Conservation (phyloP, 83 land plant species). For the Isoetes engelmannii region DNA sequence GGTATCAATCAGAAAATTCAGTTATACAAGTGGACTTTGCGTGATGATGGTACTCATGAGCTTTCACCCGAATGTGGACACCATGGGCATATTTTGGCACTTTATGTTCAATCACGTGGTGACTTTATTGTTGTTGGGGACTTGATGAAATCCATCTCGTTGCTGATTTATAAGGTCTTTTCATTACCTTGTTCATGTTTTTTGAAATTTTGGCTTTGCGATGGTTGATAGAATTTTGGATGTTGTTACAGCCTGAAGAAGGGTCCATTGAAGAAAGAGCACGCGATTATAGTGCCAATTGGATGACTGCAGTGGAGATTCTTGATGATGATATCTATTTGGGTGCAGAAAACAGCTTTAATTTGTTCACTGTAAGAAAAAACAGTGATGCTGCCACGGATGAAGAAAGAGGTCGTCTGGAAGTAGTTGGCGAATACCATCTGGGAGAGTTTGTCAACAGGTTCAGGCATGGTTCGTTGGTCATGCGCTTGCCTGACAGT, state of each 20-base stretch:
- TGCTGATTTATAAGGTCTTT: constrained; percentile 84
- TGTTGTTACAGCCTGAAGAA: constrained; percentile 79
- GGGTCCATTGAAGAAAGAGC: constrained; percentile 97
- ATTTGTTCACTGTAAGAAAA: constrained; percentile 89
- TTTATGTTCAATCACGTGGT: constrained; percentile 95
- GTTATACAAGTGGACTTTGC: constrained; percentile 90
- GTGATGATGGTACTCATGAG: constrained; percentile 90
- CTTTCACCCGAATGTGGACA: constrained; percentile 94
- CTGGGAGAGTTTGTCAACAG: constrained; percentile 93
- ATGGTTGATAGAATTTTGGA: no score
- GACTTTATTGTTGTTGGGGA: constrained; percentile 99
- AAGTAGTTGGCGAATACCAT: constrained; percentile 95
- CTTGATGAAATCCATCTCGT: constrained; percentile 92
- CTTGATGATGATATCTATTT: constrained; percentile 91
- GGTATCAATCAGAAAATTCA: constrained; percentile 98
- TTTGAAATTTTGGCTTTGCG: no score
- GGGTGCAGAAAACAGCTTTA: constrained; percentile 95
- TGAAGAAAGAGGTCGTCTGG: constrained; percentile 92
- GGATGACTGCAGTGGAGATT: constrained; percentile 99
- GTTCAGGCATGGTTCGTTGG: constrained; percentile 95
- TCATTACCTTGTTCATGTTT: not conserved
- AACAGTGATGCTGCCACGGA: constrained; percentile 98
- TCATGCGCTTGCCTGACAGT: constrained; percentile 95
- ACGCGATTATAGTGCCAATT: constrained; percentile 93
- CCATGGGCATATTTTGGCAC: constrained; percentile 95